phyloP scores from a whole-genome alignment of 2,329 filamentous ascomycete species.

The Fusarium udum region DNA sequence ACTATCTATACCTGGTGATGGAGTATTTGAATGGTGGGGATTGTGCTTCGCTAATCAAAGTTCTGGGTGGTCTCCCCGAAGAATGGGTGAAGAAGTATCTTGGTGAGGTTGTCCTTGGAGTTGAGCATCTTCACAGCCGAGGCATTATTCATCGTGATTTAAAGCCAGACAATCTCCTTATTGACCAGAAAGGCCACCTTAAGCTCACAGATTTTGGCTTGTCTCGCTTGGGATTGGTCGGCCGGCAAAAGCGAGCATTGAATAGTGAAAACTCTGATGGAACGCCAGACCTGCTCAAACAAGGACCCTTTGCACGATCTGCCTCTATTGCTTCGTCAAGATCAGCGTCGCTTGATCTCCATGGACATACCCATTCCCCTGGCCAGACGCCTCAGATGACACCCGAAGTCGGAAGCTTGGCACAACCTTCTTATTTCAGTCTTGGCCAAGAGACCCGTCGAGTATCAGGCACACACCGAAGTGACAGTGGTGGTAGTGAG shows the following conservation, averaged over 20 bases:
- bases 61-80: constrained; percentile 89
- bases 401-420: constrained; percentile 71
- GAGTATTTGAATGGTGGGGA: constrained; percentile 98
- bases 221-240: constrained; percentile 95
- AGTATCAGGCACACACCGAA: constrained; percentile 79
- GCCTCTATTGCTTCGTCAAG: constrained; percentile 89
- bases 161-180: constrained; percentile 96
- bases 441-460: constrained; percentile 73
- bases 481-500: constrained; percentile 93
- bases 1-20: constrained; percentile 98
- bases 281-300: constrained; percentile 91
- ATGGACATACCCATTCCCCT: constrained; percentile 77
- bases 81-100: constrained; percentile 99
- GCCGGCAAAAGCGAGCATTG: constrained; percentile 92
- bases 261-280: constrained; percentile 80
- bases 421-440: constrained; percentile 93
- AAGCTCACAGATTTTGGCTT: constrained; percentile 98
- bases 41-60: constrained; percentile 95
- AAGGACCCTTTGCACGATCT: constrained; percentile 87
- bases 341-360: constrained; percentile 92
- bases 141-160: constrained; percentile 97
- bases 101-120: constrained; percentile 94
- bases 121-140: constrained; percentile 92
- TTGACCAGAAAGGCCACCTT: constrained; percentile 94
- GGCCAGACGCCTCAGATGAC: constrained; percentile 87